phyloP scores from a whole-genome alignment of 495 filamentous ascomycete species.

The Emericellopsis terricola region DNA sequence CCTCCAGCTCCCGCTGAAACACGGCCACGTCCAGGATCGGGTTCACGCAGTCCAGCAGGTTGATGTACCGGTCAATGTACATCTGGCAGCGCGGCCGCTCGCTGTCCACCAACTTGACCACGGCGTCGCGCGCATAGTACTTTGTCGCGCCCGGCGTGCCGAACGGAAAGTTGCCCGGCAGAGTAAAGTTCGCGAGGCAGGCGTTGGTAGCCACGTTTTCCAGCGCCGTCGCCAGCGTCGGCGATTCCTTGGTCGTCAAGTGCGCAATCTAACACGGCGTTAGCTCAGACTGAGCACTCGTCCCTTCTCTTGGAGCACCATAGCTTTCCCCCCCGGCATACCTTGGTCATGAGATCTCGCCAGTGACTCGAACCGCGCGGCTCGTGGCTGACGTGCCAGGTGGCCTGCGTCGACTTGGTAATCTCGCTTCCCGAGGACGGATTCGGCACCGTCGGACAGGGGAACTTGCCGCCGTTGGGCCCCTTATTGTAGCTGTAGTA shows the following conservation, averaged over 20 bases:
- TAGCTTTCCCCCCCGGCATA: no score
- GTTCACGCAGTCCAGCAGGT: slow-evolving; percentile 25
- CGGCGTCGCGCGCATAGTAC: slow-evolving; percentile 2
- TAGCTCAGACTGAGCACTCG: not conserved
- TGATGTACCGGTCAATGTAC: slow-evolving; percentile 1
- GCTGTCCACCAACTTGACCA: slow-evolving; percentile 1
- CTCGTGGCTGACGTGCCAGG: slow-evolving; percentile 2
- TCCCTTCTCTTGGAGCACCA: no score
- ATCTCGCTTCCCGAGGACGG: slow-evolving; percentile 1
- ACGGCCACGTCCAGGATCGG: slow-evolving; percentile 36
- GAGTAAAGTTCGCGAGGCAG: slow-evolving; percentile 3
- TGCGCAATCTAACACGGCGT: slow-evolving; percentile 1
- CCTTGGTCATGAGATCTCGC: slow-evolving; percentile 3
- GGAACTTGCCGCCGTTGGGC: slow-evolving; percentile 2
- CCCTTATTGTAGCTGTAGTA: slow-evolving; percentile 4
- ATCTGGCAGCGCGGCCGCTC: not conserved
- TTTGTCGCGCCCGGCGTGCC: slow-evolving; percentile 1
- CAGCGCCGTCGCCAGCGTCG: slow-evolving; percentile 1
- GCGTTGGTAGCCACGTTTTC: slow-evolving; percentile 3
- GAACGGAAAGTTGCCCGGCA: slow-evolving; percentile 3
- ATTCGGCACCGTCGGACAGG: slow-evolving; percentile 1
- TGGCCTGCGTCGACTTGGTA: slow-evolving; percentile 1
- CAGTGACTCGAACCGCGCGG: slow-evolving; percentile 2
- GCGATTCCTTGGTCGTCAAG: slow-evolving; percentile 1
- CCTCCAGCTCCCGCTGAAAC: slow-evolving; percentile 28